Conservation (phyloP, 2,329 filamentous ascomycete genomes). For the Aspergillus neotritici region DNA sequence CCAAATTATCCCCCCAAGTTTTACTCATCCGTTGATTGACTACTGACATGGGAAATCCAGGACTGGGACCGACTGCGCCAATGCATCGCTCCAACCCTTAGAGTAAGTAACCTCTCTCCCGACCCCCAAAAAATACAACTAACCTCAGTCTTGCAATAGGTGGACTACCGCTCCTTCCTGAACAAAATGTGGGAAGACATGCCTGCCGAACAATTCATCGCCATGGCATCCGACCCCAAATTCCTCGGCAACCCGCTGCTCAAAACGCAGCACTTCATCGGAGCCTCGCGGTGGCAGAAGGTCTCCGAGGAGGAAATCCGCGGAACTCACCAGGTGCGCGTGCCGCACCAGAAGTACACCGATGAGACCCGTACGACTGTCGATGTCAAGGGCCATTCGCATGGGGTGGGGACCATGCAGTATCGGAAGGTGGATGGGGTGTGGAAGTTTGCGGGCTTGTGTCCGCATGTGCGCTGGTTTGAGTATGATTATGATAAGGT, state of each 20-base stretch:
- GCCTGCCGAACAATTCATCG: conserved; percentile 51
- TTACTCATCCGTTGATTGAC: too few relatives aligned
- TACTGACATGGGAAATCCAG: too few relatives aligned
- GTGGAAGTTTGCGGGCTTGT: conserved; percentile 55
- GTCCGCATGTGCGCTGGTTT: conserved; percentile 30
- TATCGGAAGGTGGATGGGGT: conserved; percentile 50
- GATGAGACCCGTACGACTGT: conserved; percentile 41
- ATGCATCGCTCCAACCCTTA: too few relatives aligned
- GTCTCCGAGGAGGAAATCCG: conserved; percentile 50
- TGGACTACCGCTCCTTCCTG: conserved; percentile 62
- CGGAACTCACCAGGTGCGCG: conserved; percentile 53
- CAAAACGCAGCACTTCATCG: conserved; percentile 57
- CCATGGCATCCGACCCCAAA: conserved; percentile 47
- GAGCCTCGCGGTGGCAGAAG: conserved; percentile 50
- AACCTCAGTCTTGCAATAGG: too few relatives aligned
- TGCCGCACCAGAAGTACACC: conserved; percentile 53
- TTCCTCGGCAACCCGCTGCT: conserved; percentile 55
- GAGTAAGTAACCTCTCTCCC: too few relatives aligned
- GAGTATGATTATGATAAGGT: conserved; percentile 6
- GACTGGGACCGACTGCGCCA: too few relatives aligned
- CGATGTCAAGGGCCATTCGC: conserved; percentile 51
- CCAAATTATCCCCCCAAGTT: too few relatives aligned
- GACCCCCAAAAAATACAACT: too few relatives aligned
- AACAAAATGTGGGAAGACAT: conserved; percentile 39
- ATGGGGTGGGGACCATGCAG: conserved; percentile 50